Conservation (phyloP, 768 basidiomycete genomes). For the Asterophora parasitica region DNA sequence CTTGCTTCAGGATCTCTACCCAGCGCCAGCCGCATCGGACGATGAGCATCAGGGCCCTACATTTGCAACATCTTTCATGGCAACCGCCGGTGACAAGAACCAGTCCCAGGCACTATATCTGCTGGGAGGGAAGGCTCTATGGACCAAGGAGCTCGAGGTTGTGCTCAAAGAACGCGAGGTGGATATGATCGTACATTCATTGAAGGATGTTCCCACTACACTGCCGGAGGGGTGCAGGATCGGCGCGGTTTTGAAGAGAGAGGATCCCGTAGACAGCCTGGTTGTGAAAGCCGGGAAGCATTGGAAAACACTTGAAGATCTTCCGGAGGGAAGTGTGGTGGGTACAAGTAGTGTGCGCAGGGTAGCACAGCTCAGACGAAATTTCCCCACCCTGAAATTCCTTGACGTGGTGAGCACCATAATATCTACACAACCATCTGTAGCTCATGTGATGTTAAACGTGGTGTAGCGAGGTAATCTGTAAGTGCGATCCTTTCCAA, state of each 20-base stretch:
- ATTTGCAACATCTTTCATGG: conserved; percentile 44
- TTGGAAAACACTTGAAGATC: conserved; percentile 73
- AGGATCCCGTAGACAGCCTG: conserved; percentile 84
- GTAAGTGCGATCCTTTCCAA: conserved; percentile 40
- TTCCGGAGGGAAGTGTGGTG: conserved; percentile 87
- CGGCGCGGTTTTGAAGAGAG: conserved; percentile 80
- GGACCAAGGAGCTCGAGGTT: conserved; percentile 96
- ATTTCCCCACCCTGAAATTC: conserved; percentile 73
- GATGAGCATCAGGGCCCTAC: conserved; percentile 22
- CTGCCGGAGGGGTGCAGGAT: conserved; percentile 83
- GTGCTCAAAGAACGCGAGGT: conserved; percentile 65
- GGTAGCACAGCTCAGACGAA: conserved; percentile 82
- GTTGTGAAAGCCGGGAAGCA: conserved; percentile 70
- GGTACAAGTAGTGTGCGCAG: conserved; percentile 93
- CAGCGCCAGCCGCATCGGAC: conserved; percentile 34
- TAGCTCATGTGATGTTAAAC: background rate
- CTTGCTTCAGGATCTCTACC: conserved; percentile 53
- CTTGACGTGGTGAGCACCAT: conserved; percentile 74
- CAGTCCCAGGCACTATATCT: conserved; percentile 83
- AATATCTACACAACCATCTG: background rate
- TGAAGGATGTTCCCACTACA: conserved; percentile 91
- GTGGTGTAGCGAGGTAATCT: conserved; percentile 72
- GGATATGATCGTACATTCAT: conserved; percentile 89
- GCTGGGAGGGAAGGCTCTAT: conserved; percentile 85
- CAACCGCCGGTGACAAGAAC: conserved; percentile 84